Base-by-base conservation (phyloP, 2,329 filamentous ascomycete genomes). In the Juglanconis oblonga region DNA sequence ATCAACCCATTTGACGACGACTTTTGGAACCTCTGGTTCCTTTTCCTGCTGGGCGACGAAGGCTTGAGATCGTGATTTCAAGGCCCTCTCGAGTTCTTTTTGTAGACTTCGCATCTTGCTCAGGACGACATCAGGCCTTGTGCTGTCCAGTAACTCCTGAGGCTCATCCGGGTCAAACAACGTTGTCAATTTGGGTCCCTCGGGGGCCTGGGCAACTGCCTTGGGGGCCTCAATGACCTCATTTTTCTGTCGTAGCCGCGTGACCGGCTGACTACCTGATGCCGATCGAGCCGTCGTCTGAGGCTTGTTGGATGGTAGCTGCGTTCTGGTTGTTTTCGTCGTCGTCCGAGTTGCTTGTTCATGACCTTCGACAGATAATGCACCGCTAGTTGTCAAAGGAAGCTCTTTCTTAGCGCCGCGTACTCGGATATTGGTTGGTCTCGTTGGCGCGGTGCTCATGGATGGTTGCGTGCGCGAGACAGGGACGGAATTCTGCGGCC, bases 1-100 rank as follows among this genome's bases (percentile, higher is more conserved):
- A 71, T 95, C 91, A 6, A 95, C 91, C 91, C 91, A 95, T 70
- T 93, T 92, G 10, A 88, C 84, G 11, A 88, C 86, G 49, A 88
- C 83, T 69, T 87, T 75, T 69, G 88, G 81, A 70, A 88, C 73
- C 63, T 86, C 69, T 70, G 82, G 76, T 58, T 81, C 72, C 63
- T 80, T 74, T 60, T 81, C 76, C 73, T 84, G 82, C 9, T 82
- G 77, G 0, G 79, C 81, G 52, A 87, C 76, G 57, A 86, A 78
- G 24, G 85, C 85, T 79, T 85, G 87, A 1, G 84, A 79, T 68
- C 86, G 80, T 44, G 86, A 79, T 66, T 88, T 88, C 7, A 88
- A 73, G 3, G 86, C 85, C 51, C 86, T 77, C 65, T 88, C 85
- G 31, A 88, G 72, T 69, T 88, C 86, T 0, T 75, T 71, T 68